Evolutionary conservation across 768 basidiomycete genomes (phyloP), one percentile per base, ranked within the genome.

Genomic region (Goffeauzyma gilvescens): DNA sequence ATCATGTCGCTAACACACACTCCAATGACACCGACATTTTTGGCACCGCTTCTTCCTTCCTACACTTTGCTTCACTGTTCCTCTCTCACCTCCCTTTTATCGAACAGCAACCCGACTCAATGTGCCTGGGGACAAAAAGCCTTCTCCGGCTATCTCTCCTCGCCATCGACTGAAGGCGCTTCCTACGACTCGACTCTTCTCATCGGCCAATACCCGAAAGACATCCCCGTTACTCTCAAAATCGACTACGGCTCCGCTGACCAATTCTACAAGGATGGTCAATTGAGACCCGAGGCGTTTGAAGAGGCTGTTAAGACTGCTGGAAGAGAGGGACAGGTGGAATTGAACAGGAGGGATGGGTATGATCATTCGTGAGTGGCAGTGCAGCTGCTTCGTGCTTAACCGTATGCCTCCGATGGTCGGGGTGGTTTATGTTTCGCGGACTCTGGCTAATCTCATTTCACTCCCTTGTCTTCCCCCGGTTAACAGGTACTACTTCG

Each of bases 111-210:
- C 64, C 87, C 90, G 0, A 76, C 76, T 12, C 73, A 78, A 40
- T 78, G 76, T 37, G 78, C 79, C 2, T 95, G 90, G 90, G 90
- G 90, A 18, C 69, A 78, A 57, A 90, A 87, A 59, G 89, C 86
- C 2, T 93, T 96, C 67, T 58, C 54, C 2, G 83, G 84, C 13
- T 95, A 90, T 65, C 72, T 95, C 18, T 84, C 17, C 50, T 76
- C 33, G 70, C 44, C 44, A 26, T 17, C 25, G n/a, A n/a, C 38
- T 17, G 86, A 93, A 65, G 90, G 79, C 5, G 72, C 71, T 45
- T 65, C 62, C 44, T 83, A 89, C 55, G 93, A 96, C 59, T 81
- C 93, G 15, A 82, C 83, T 6, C 75, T 78, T 53, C 72, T 96
- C 46, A 75, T 98, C 38, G 57, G 71, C 28, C 30, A 22, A 2